A percentile compares a stretch with the other conserved stretches of the same genome.
phyloP scores from a whole-genome alignment of 139 green algal genomes.

The Coelastrella sp. region DNA sequence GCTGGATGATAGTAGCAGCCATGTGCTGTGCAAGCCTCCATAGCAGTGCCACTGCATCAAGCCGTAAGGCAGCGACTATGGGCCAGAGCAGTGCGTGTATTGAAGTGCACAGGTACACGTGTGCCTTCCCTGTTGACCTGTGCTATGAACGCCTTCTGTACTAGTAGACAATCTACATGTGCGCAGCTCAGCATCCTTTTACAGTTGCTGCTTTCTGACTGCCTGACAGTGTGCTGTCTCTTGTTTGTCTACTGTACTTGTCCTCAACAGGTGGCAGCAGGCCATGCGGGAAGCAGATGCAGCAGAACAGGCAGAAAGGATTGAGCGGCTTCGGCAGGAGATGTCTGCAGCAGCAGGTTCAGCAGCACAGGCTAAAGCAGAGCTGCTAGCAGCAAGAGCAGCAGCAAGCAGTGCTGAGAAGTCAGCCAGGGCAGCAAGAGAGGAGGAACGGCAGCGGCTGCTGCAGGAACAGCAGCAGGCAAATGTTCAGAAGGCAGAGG shows the following conservation, averaged over 20 bases:
- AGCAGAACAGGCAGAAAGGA: constrained; percentile 50
- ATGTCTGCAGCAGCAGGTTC: constrained; percentile 52
- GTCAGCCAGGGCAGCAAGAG: constrained; percentile 56
- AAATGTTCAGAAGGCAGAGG: constrained; percentile 54
- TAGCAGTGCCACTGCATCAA: too few species aligned
- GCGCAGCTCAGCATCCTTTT: not conserved
- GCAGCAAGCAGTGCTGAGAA: constrained; percentile 44
- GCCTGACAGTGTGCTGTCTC: constrained; percentile 58
- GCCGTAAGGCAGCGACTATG: too few species aligned
- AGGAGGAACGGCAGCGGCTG: constrained; percentile 57
- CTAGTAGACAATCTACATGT: too few species aligned
- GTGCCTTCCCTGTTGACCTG: too few species aligned
- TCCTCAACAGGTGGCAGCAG: constrained; percentile 61
- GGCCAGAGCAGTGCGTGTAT: too few species aligned
- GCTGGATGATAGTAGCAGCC: too few species aligned
- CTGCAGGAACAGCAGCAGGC: constrained; percentile 55
- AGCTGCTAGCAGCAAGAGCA: constrained; percentile 32
- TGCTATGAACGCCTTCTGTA: too few species aligned
- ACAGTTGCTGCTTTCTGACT: too few species aligned
- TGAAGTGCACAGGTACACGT: too few species aligned
- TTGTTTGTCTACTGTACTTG: too few species aligned
- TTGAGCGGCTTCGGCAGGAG: constrained; percentile 69
- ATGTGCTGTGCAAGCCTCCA: too few species aligned
- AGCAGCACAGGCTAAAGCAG: constrained; percentile 44
- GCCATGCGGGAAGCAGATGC: constrained; percentile 63